A percentile compares a stretch with the other conserved stretches of the same genome.
Evolutionary conservation across 164 flowering plant genomes (phyloP).

Genomic region (Annona cherimola): DNA sequence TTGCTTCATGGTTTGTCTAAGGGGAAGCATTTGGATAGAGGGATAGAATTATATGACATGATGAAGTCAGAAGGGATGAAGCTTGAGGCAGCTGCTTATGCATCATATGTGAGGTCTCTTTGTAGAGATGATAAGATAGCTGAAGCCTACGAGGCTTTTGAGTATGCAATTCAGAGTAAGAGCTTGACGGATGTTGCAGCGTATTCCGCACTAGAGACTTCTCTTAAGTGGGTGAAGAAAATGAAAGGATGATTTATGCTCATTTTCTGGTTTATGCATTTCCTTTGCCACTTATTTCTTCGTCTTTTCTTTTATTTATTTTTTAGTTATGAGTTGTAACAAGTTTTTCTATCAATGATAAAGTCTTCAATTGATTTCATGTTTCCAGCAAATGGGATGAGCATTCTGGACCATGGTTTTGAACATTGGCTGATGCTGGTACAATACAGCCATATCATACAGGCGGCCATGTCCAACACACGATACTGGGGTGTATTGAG

Average conservation of each 20-base stretch:
- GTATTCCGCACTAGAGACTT: conserved; percentile 54
- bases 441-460: neutral
- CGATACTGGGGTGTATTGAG: no score
- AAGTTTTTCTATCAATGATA: neutral
- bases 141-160: conserved; percentile 83
- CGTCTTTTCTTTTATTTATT: neutral
- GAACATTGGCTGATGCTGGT: neutral
- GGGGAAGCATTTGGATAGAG: conserved; percentile 55
- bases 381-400: neutral
- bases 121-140: conserved; percentile 66
- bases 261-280: neutral
- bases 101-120: conserved; percentile 61
- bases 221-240: conserved; percentile 61
- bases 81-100: conserved; percentile 73
- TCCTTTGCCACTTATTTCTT: neutral
- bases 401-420: neutral
- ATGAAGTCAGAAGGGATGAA: conserved; percentile 60
- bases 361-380: neutral
- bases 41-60: conserved; percentile 45
- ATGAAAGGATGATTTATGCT: conserved; percentile 32
- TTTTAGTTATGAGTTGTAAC: neutral
- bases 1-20: conserved; percentile 86
- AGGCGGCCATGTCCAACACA: no score
- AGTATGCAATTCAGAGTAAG: conserved; percentile 81
- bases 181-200: conserved; percentile 69